Base-by-base conservation (phyloP, 75 land plant genomes). In the Adiantum capillusveneris region DNA sequence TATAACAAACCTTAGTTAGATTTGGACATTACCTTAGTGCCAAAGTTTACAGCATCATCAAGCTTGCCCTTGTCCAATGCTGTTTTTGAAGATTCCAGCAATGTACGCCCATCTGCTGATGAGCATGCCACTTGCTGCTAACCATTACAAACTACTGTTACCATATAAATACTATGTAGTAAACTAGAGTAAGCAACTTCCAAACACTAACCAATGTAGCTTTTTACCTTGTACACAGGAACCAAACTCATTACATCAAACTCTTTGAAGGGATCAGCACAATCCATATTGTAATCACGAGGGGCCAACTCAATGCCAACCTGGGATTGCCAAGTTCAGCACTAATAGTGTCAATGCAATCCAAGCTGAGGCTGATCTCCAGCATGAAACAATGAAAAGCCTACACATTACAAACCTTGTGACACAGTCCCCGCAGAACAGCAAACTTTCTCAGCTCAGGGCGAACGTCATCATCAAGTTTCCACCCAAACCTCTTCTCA, bases 61-160 rank as follows among this genome's bases (percentile, higher is more conserved):
- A 90, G 81, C 70, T 90, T 90, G 46, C 96, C 96, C 69, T 90
- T 90, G 63, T 90, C 96, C 18, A 90, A 75, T 21, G 96, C 86
- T 36, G 96, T 86, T 68, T 90, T 90, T 45, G 96, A 90, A 21
- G 96, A 90, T 59, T 90, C 96, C 31, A 90, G 60, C 25, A 90
- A 68, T 62, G 84, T 85, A 12, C 90, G 70, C 31, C 90, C 96
- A 75, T 90, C 96, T 16, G 96, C 96, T 49, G 96, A 90, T 48
- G 96, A 90, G 77, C 96, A 90, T 56, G 96, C 96, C 12, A 80
- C 96, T 86, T 90, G 90, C 87, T 88, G 76, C 62, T 67, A n/a
- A n/a, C n/a, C n/a, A n/a, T n/a, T n/a, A n/a, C n/a, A n/a, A n/a
- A n/a, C n/a, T n/a, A n/a, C n/a, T n/a, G n/a, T n/a, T n/a, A n/a